These are phyloP conservation scores for Ophiostoma sp. DNA, from an alignment of 2,329 filamentous ascomycete species.

Conservation along the genomic window DNA sequence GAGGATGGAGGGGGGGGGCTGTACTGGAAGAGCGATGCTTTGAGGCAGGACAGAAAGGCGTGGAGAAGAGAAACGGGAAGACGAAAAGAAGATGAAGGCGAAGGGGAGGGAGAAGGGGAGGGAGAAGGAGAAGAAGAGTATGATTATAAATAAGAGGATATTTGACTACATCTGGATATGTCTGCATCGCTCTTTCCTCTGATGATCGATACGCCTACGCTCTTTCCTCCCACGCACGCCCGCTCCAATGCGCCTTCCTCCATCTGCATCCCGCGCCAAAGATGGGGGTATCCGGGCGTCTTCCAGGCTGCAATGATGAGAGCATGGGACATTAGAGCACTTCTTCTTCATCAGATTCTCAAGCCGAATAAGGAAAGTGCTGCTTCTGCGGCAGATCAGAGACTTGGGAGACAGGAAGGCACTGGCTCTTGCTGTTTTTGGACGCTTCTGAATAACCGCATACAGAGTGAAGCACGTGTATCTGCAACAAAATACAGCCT, in stretches of 20 bases:
- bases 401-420: not conserved
- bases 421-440: not conserved
- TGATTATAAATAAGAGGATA: not conserved
- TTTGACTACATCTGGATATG: not conserved
- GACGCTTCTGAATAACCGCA: not conserved
- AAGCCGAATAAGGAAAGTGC: not conserved
- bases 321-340: not conserved
- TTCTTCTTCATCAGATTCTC: not conserved
- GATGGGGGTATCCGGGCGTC: constrained; percentile 7
- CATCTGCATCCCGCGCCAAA: constrained; percentile 11
- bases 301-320: not conserved
- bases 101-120: not conserved
- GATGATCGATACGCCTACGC: not conserved
- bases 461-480: not conserved
- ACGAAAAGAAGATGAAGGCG: not conserved
- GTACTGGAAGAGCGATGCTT: no score
- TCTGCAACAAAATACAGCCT: not conserved
- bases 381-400: not conserved
- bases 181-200: not conserved
- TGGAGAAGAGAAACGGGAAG: not conserved
- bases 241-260: constrained; percentile 6
- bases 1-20: not conserved
- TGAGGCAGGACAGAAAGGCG: not conserved
- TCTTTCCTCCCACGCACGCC: constrained; percentile 16
- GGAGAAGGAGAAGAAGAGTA: not conserved